A percentile compares a stretch with the other conserved stretches of the same genome.
Evolutionary conservation across 768 basidiomycete species (phyloP).

Genomic region (Boletus barrowsii): DNA sequence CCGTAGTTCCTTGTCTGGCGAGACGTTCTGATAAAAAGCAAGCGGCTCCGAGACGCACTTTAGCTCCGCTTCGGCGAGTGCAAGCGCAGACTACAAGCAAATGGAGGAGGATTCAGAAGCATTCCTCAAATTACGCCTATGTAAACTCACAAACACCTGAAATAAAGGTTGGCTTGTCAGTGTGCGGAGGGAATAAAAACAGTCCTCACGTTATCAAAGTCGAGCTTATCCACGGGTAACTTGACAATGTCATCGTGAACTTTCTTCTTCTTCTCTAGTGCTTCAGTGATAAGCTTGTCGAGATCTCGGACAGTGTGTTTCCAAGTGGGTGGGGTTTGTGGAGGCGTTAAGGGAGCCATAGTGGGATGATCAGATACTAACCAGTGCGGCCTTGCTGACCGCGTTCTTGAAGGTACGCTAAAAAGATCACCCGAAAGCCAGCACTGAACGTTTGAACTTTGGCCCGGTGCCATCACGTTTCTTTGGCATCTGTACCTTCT

Average conservation of each 20-base stretch:
- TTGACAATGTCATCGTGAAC: slow-evolving; percentile 58
- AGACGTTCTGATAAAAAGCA: slow-evolving; percentile 79
- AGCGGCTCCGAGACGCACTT: slow-evolving; percentile 54
- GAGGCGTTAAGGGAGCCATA: slow-evolving; percentile 55
- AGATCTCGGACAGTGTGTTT: slow-evolving; percentile 63
- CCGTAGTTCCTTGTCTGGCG: slow-evolving; percentile 64
- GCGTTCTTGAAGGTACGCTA: background rate
- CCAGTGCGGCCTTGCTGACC: too few species aligned
- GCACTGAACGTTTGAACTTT: too few species aligned
- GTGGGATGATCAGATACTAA: background rate
- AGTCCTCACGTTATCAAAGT: slow-evolving; percentile 60
- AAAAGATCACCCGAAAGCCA: too few species aligned
- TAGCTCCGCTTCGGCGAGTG: slow-evolving; percentile 54
- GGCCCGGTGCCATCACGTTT: too few species aligned
- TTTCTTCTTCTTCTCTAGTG: slow-evolving; percentile 54
- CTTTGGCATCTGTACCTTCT: too few species aligned
- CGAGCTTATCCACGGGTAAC: slow-evolving; percentile 53
- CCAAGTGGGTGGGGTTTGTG: slow-evolving; percentile 67
- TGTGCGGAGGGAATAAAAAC: background rate
- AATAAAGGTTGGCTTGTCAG: background rate
- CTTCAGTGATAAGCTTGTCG: slow-evolving; percentile 49
- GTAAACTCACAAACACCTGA: slow-evolving; percentile 69
- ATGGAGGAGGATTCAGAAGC: slow-evolving; percentile 15
- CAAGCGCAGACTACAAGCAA: slow-evolving; percentile 50
- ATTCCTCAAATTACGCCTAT: background rate